Conservation (phyloP, 2,329 filamentous ascomycete genomes). For the Diaporthe ilicicola region DNA sequence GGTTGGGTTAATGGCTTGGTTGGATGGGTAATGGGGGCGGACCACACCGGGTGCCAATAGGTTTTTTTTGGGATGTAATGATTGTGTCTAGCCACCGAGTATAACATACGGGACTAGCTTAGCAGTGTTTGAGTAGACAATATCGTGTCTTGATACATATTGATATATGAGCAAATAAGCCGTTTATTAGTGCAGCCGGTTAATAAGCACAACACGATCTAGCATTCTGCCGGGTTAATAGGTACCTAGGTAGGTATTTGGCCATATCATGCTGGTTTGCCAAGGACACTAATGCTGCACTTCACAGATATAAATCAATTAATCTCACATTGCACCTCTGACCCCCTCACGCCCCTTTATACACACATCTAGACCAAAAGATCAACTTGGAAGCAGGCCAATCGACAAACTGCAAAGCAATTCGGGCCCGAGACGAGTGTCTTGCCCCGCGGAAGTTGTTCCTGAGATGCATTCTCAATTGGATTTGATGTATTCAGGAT, state of each 20-base stretch:
- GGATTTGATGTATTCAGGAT: too few relatives aligned
- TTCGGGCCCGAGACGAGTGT: not conserved
- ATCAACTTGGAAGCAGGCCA: not conserved
- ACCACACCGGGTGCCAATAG: not conserved
- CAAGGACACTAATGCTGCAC: constrained; percentile 1
- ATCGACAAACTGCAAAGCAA: not conserved
- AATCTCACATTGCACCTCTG: not conserved
- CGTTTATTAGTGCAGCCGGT: not conserved
- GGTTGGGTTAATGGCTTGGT: not conserved
- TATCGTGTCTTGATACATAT: not conserved
- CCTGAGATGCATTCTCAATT: not conserved
- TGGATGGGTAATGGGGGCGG: too few relatives aligned
- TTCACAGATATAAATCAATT: not conserved
- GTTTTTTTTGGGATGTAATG: not conserved
- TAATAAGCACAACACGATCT: not conserved
- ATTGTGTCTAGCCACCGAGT: not conserved
- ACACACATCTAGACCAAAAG: not conserved
- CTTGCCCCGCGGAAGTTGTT: not conserved
- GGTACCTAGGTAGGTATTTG: not conserved
- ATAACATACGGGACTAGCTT: not conserved
- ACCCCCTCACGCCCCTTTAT: not conserved
- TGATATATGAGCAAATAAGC: too few relatives aligned
- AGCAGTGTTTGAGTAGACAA: not conserved
- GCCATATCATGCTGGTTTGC: not conserved
- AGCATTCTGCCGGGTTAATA: not conserved